Evolutionary conservation across 2,329 filamentous ascomycete genomes (phyloP).

Genomic region (Colletotrichum ledebouriae): DNA sequence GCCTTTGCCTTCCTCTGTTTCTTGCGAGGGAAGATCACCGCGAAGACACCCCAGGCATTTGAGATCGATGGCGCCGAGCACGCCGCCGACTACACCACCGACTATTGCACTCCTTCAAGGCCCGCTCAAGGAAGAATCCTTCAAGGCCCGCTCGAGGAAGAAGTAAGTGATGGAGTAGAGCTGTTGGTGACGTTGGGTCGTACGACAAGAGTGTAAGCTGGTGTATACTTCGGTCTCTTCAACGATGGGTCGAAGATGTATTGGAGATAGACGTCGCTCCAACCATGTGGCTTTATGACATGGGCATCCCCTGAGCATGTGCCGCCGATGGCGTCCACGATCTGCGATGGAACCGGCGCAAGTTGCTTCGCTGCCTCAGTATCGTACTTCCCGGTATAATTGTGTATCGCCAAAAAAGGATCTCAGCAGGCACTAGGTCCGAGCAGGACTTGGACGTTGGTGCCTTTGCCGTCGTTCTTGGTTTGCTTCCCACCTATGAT

Average conservation of each 20-base stretch:
- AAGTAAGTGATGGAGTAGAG: background rate
- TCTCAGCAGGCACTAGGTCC: slow-evolving; percentile 45
- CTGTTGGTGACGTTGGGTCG: background rate
- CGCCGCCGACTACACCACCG: slow-evolving; percentile 10
- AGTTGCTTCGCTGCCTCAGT: slow-evolving; percentile 43
- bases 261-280: slow-evolving; percentile 46
- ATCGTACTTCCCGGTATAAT: slow-evolving; percentile 49
- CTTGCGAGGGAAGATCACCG: background rate
- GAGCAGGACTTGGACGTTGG: slow-evolving; percentile 37
- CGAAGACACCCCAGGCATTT: background rate
- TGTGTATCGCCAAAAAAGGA: slow-evolving; percentile 43
- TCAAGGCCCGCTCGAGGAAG: background rate
- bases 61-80: slow-evolving; percentile 7
- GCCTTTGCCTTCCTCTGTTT: slow-evolving; percentile 3
- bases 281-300: slow-evolving; percentile 40
- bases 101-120: background rate
- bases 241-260: slow-evolving; percentile 46
- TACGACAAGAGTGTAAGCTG: slow-evolving; percentile 44
- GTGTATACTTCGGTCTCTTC: slow-evolving; percentile 43
- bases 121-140: background rate
- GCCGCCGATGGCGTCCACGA: slow-evolving; percentile 60
- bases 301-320: slow-evolving; percentile 53
- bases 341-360: slow-evolving; percentile 61
- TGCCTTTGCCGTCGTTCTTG: slow-evolving; percentile 26
- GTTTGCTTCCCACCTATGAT: slow-evolving; percentile 44